These are phyloP conservation scores for Liquidambar formosana DNA, from an alignment of 164 flowering plant genomes.

Conservation along the genomic window DNA sequence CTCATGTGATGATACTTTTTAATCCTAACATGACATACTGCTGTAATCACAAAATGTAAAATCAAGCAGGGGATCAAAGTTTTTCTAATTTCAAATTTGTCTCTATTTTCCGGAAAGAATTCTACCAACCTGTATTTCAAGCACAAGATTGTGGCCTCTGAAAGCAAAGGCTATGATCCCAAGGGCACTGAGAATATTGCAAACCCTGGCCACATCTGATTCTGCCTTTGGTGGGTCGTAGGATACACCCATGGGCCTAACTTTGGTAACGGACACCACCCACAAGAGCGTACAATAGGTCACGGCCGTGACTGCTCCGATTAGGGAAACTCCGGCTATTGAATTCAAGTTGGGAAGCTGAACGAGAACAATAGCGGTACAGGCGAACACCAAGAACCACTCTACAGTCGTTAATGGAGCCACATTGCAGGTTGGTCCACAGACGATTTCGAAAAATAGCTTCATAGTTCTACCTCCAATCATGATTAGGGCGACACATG, in stretches of 20 bases:
- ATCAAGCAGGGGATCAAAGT: too few species aligned
- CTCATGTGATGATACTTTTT: too few species aligned
- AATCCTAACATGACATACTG: too few species aligned
- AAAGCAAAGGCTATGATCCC: slow-evolving; percentile 80
- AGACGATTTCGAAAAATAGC: slow-evolving; percentile 32
- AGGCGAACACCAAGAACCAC: slow-evolving; percentile 56
- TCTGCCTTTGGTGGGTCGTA: slow-evolving; percentile 23
- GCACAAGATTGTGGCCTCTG: slow-evolving; percentile 81
- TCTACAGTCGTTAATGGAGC: slow-evolving; percentile 33
- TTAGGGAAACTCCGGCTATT: slow-evolving; percentile 57
- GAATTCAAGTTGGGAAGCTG: slow-evolving; percentile 74
- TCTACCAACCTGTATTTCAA: slow-evolving; percentile 48
- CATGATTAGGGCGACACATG: slow-evolving; percentile 57
- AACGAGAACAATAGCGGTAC: slow-evolving; percentile 44
- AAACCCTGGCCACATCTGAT: slow-evolving; percentile 19
- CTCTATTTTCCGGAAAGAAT: neutral
- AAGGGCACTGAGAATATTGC: slow-evolving; percentile 48
- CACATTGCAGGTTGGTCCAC: slow-evolving; percentile 26
- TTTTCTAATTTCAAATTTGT: too few species aligned
- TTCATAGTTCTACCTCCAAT: slow-evolving; percentile 55
- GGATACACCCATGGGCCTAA: slow-evolving; percentile 29
- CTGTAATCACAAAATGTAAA: too few species aligned
- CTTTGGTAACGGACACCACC: slow-evolving; percentile 41
- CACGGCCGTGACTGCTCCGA: slow-evolving; percentile 56
- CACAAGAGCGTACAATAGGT: slow-evolving; percentile 53